Percentiles rank a stretch among this genome's conserved stretches.
Conservation (phyloP, 768 basidiomycete genomes). For the Trichaptum fuscoviolaceum region DNA sequence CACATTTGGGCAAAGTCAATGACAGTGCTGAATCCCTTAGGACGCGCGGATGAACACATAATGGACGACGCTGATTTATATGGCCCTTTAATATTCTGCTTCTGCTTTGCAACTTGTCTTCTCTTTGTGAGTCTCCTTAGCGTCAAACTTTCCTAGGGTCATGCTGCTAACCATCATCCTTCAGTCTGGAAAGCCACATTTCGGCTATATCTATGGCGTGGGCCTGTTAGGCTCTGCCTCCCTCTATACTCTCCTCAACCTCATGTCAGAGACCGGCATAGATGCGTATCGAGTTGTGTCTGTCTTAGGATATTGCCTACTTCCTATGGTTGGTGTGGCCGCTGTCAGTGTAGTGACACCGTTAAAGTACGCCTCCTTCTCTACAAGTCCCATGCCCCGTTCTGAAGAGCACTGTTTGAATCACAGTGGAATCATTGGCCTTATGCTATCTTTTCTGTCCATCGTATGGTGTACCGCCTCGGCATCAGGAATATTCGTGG, state of each 20-base stretch:
- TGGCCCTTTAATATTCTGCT: constrained; percentile 91
- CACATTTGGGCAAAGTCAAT: constrained; percentile 93
- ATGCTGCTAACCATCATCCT: constrained; percentile 6
- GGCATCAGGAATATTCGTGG: constrained; percentile 93
- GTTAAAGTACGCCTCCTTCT: constrained; percentile 64
- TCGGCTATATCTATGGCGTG: constrained; percentile 98
- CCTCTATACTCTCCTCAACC: constrained; percentile 90
- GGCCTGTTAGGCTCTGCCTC: constrained; percentile 90
- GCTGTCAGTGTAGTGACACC: constrained; percentile 82
- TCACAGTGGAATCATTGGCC: constrained; percentile 75
- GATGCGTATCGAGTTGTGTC: constrained; percentile 94
- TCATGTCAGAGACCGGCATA: constrained; percentile 94
- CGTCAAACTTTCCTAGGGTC: constrained; percentile 6
- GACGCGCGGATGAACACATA: constrained; percentile 78
- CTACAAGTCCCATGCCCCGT: constrained; percentile 8
- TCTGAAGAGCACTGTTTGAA: constrained; percentile 9
- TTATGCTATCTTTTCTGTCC: constrained; percentile 72
- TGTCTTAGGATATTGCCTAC: constrained; percentile 92
- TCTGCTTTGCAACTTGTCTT: constrained; percentile 90
- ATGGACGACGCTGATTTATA: constrained; percentile 99
- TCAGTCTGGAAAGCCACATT: constrained; percentile 97
- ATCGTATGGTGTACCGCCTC: constrained; percentile 97
- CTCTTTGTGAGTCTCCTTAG: constrained; percentile 64
- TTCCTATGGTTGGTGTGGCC: constrained; percentile 95
- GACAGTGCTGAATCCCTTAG: constrained; percentile 92